Conservation (phyloP, 371 early-diverging fungal species). For the Rhizomucor miehei region DNA sequence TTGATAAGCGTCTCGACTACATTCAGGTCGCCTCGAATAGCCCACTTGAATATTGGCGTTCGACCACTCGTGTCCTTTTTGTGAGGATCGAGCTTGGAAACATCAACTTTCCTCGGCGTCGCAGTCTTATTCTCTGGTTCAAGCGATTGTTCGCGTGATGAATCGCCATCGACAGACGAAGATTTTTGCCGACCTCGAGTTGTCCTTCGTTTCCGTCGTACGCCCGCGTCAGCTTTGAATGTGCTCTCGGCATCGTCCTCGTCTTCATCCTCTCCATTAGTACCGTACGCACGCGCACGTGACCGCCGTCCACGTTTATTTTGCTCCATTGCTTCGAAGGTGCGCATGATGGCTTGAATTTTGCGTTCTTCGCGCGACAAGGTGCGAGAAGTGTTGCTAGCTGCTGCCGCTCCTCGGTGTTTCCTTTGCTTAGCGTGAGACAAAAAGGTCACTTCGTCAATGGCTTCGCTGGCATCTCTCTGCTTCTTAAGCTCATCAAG, state of each 20-base stretch:
- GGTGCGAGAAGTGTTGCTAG: constrained; percentile 16
- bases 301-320: constrained; percentile 9
- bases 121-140: constrained; percentile 14
- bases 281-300: constrained; percentile 12
- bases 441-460: constrained; percentile 34
- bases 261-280: constrained; percentile 35
- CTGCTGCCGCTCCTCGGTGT: constrained; percentile 14
- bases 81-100: constrained; percentile 30
- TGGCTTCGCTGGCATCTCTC: constrained; percentile 24
- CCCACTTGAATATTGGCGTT: constrained; percentile 55
- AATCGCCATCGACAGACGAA: constrained; percentile 11
- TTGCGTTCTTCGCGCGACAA: constrained; percentile 71
- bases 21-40: constrained; percentile 52
- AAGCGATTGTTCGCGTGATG: constrained; percentile 30
- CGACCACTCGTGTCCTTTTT: constrained; percentile 57
- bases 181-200: constrained; percentile 18
- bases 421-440: constrained; percentile 37
- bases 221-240: constrained; percentile 1
- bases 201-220: constrained; percentile 2
- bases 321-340: constrained; percentile 46
- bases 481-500: constrained; percentile 47
- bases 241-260: constrained; percentile 17
- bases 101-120: constrained; percentile 16
- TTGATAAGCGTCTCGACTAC: constrained; percentile 55
- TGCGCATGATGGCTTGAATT: constrained; percentile 61